These are phyloP conservation scores for Capronia epimyces DNA, from an alignment of 2,329 filamentous ascomycete genomes.

Conservation along the genomic window DNA sequence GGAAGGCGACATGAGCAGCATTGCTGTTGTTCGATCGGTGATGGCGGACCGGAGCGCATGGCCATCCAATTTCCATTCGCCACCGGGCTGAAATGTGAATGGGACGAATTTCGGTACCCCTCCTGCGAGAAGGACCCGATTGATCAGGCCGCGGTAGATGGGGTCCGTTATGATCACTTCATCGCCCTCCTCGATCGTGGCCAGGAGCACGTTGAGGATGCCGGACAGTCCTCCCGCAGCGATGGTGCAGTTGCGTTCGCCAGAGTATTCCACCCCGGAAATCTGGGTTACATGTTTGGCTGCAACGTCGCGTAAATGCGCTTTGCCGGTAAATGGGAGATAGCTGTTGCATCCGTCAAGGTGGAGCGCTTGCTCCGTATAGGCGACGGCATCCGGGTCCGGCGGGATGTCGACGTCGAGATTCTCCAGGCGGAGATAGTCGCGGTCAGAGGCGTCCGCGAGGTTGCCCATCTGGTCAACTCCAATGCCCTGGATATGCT, in stretches of 20 bases:
- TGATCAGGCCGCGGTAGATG: slow-evolving; percentile 11
- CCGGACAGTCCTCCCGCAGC: slow-evolving; percentile 13
- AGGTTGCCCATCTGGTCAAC: slow-evolving; percentile 17
- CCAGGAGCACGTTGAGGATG: slow-evolving; percentile 15
- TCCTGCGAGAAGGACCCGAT: slow-evolving; percentile 15
- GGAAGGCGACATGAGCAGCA: slow-evolving; percentile 17
- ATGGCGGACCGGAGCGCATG: slow-evolving; percentile 4
- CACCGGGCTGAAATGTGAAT: slow-evolving; percentile 8
- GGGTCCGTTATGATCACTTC: slow-evolving; percentile 15
- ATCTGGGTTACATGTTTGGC: slow-evolving; percentile 10
- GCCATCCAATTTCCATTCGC: slow-evolving; percentile 9
- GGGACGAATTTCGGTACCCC: slow-evolving; percentile 13
- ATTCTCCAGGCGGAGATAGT: slow-evolving; percentile 12
- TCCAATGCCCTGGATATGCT: slow-evolving; percentile 11
- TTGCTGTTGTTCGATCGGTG: slow-evolving; percentile 3
- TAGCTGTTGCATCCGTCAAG: slow-evolving; percentile 17
- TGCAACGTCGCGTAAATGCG: slow-evolving; percentile 7
- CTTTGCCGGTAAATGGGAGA: slow-evolving; percentile 14
- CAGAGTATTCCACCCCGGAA: slow-evolving; percentile 5
- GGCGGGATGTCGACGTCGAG: slow-evolving; percentile 16
- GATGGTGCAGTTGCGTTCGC: slow-evolving; percentile 14
- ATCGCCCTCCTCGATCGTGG: slow-evolving; percentile 16
- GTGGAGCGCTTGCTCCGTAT: neutral
- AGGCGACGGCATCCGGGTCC: neutral
- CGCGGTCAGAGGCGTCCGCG: slow-evolving; percentile 4